Conservation (phyloP, 805 yeast genomes). For the Brettanomyces sp. region DNA sequence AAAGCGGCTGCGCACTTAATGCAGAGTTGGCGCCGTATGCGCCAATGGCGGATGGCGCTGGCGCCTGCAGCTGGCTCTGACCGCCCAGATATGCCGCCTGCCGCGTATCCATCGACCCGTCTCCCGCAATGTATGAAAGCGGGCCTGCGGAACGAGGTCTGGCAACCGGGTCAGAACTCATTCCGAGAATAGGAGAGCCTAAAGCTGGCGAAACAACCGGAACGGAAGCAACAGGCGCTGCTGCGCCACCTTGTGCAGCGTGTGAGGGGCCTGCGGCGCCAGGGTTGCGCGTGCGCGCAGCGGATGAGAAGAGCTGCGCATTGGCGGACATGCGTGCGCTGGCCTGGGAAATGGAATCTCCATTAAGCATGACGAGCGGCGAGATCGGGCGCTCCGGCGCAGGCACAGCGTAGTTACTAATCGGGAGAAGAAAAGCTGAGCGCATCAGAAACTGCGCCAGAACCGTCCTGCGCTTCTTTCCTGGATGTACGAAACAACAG, state of each 20-base stretch:
- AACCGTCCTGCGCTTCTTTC: conserved; percentile 20
- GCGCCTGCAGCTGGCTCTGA: neutral
- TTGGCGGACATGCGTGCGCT: no score
- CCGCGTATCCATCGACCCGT: neutral
- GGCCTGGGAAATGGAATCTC: no score
- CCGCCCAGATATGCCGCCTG: neutral
- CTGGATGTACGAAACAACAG: conserved; percentile 35
- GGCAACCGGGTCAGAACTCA: conserved; percentile 12
- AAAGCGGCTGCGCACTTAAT: conserved; percentile 8
- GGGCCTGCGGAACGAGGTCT: conserved; percentile 35
- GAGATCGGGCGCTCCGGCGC: conserved; percentile 3
- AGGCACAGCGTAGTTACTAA: conserved; percentile 10
- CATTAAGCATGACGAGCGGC: no score
- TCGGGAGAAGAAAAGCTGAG: conserved; percentile 6
- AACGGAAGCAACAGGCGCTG: neutral
- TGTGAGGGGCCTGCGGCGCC: no score
- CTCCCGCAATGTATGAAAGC: neutral
- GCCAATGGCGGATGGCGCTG: neutral
- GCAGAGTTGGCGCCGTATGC: neutral
- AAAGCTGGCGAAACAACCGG: neutral
- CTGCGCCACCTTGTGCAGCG: no score
- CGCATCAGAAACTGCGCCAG: no score
- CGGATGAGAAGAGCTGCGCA: conserved; percentile 14
- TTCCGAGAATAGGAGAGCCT: no score
- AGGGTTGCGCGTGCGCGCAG: conserved; percentile 12